Conservation (phyloP, 2,329 filamentous ascomycete species). For the Sporothrix pseudoabietina region DNA sequence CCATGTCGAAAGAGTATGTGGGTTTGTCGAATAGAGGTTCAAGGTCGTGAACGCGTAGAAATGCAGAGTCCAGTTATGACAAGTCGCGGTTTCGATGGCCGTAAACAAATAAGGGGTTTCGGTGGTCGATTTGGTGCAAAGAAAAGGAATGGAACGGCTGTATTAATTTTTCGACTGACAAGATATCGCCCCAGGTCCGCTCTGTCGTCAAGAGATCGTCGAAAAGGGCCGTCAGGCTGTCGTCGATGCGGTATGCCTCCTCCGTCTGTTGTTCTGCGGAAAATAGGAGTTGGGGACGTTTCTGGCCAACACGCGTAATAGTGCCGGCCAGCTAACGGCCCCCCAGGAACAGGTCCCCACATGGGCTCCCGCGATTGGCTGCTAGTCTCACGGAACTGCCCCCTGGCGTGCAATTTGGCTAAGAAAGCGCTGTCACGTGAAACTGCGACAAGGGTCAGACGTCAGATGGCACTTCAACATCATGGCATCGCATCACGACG, state of each 20-base stretch:
- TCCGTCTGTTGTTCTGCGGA: constrained; percentile 17
- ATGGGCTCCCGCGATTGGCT: constrained; percentile 25
- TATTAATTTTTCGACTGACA: not conserved
- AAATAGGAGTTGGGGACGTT: constrained; percentile 13
- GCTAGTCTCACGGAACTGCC: not conserved
- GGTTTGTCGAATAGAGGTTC: not conserved
- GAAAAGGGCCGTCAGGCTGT: constrained; percentile 16
- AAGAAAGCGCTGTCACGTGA: constrained; percentile 20
- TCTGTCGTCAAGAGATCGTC: not conserved
- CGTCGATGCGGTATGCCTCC: constrained; percentile 20
- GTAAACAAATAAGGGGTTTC: not conserved
- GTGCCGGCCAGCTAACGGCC: not conserved
- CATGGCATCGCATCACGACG: not conserved
- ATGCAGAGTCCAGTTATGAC: constrained; percentile 21
- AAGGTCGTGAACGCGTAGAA: constrained; percentile 23
- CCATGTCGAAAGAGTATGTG: constrained; percentile 42
- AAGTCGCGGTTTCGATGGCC: not conserved
- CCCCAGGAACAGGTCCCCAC: constrained; percentile 25
- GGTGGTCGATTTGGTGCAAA: not conserved
- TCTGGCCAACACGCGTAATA: constrained; percentile 24
- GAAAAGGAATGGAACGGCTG: not conserved
- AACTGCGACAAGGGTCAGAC: constrained; percentile 13
- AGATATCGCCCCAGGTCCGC: not conserved
- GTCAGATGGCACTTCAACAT: not conserved
- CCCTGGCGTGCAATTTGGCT: not conserved